These are phyloP conservation scores for Saccharum officinarum DNA, from an alignment of 176 grass and related monocot species.

Conservation along the genomic window DNA sequence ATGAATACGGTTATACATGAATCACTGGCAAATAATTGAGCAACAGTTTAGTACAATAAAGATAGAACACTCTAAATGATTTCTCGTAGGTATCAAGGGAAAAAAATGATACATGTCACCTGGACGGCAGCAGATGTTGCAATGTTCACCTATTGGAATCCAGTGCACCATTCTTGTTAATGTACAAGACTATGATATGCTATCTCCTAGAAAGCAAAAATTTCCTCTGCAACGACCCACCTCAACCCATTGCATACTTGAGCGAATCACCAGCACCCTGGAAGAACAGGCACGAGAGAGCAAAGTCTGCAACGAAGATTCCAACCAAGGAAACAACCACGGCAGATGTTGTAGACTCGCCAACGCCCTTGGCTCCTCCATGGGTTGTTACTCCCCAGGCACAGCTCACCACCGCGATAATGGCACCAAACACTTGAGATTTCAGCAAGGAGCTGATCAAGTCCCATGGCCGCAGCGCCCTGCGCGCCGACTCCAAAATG, in stretches of 20 bases:
- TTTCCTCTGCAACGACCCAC: not conserved
- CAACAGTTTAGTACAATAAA: conserved; percentile 13
- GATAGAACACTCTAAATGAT: conserved; percentile 9
- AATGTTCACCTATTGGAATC: conserved; percentile 19
- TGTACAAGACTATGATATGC: conserved; percentile 32
- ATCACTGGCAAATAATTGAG: conserved; percentile 9
- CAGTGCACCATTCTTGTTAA: conserved; percentile 15
- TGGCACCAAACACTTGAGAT: conserved; percentile 88
- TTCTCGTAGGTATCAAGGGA: not conserved
- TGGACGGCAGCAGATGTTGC: conserved; percentile 15
- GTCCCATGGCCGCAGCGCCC: conserved; percentile 88
- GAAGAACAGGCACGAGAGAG: conserved; percentile 81
- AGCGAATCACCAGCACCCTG: conserved; percentile 94
- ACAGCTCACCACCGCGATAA: conserved; percentile 87
- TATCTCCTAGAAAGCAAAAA: conserved; percentile 24
- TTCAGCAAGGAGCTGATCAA: conserved; percentile 90
- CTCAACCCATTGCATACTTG: conserved; percentile 88
- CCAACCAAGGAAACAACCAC: conserved; percentile 91
- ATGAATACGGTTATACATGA: conserved; percentile 34
- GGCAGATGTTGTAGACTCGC: conserved; percentile 91
- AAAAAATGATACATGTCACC: conserved; percentile 31
- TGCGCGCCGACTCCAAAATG: conserved; percentile 93
- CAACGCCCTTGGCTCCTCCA: conserved; percentile 91
- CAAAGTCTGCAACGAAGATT: conserved; percentile 85
- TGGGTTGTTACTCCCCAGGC: conserved; percentile 94